Evolutionary conservation across 345 rosid species (phyloP), one percentile per base, ranked within the genome.

Genomic region (Eucalyptus erythrocorys): DNA sequence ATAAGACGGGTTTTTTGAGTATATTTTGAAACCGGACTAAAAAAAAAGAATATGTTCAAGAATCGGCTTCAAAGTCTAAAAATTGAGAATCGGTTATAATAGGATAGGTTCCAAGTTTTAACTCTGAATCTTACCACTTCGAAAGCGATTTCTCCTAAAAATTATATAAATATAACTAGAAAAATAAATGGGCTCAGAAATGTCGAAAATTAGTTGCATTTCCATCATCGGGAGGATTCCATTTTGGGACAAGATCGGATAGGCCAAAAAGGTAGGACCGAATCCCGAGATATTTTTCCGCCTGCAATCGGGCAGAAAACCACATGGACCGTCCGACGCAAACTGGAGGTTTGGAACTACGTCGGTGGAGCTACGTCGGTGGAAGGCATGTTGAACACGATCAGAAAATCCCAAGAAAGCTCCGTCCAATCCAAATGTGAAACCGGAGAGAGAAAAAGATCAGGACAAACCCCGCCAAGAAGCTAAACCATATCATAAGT

Each of bases 341-440:
- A 59, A 59, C 13, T 59, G 66, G 66, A 59, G 66, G 55, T 0
- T 0, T 3, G 17, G 4, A 0, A 61, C 34, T 0, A 0, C 7
- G 14, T 27, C 16, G 16, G 68, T 13, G 7, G 2, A 61, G 30
- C 0, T 14, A 6, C 34, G 34, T 51, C 10, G 55, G 55, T 19
- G 4, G 4, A 51, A 19, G 57, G 57, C 24, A 19, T 0, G n/a
- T 1, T 57, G 64, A 57, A 1, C n/a, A 0, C 66, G n/a, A 57
- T 4, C n/a, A 26, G 57, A 21, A 57, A 57, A 57, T 11, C n/a
- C 15, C 66, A 57, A 5, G 57, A 51, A 19, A 51, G 57, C 26
- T 51, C 57, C 57, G 57, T 51, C 57, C 26, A 51, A 51, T 51
- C 57, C 26, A 51, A 51, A 51, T 51, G 26, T 51, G 26, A 51